Evolutionary conservation across 495 filamentous ascomycete species (phyloP).

Genomic region (Bacidia gigantensis): DNA sequence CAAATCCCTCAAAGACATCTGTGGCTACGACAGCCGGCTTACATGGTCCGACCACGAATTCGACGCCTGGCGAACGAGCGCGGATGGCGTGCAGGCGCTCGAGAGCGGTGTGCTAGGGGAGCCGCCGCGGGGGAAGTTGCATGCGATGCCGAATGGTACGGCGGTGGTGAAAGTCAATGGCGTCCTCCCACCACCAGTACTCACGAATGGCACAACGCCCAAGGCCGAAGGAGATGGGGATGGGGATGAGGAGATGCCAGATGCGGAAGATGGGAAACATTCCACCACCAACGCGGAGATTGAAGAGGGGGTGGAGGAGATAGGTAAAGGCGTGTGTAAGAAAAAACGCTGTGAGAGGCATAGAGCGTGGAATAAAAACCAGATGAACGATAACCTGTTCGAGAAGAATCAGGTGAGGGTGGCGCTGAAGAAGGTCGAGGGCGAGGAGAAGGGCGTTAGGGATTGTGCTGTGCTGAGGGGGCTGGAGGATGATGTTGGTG

Average conservation of each 20-base stretch:
- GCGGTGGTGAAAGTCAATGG: neutral
- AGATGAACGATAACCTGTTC: slow-evolving; percentile 36
- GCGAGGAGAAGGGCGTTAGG: slow-evolving; percentile 32
- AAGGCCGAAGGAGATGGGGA: no score
- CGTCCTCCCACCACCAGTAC: neutral
- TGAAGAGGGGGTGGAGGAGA: slow-evolving; percentile 21
- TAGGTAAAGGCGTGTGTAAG: slow-evolving; percentile 35
- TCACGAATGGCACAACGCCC: neutral
- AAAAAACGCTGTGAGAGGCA: slow-evolving; percentile 41
- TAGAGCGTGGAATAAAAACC: slow-evolving; percentile 37
- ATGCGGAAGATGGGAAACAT: neutral
- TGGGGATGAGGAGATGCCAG: no score
- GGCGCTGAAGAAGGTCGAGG: slow-evolving; percentile 30
- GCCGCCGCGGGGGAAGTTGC: slow-evolving; percentile 18
- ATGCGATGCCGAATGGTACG: neutral
- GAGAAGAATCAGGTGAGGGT: slow-evolving; percentile 30
- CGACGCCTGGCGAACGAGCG: slow-evolving; percentile 36
- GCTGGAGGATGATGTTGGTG: slow-evolving; percentile 20
- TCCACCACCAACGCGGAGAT: slow-evolving; percentile 17
- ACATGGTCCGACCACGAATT: slow-evolving; percentile 51
- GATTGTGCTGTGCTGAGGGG: slow-evolving; percentile 34
- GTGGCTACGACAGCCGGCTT: slow-evolving; percentile 50
- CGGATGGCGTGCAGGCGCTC: slow-evolving; percentile 29
- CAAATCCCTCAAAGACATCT: slow-evolving; percentile 40
- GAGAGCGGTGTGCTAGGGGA: slow-evolving; percentile 29